Evolutionary conservation across 495 filamentous ascomycete genomes (phyloP).

Genomic region (Trichoderma virens): DNA sequence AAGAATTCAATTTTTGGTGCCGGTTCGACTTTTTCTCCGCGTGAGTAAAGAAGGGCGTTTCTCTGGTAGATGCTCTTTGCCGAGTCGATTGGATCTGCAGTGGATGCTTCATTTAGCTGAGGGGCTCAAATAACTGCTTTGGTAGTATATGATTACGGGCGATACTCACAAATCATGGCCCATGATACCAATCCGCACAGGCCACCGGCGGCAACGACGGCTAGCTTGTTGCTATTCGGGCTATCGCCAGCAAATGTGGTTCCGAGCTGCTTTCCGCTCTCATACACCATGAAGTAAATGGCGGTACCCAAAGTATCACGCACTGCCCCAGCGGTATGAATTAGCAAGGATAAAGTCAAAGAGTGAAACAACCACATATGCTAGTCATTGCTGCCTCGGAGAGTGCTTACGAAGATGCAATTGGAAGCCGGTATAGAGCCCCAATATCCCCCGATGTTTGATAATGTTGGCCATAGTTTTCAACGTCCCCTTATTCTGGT

Average conservation of each 20-base stretch:
- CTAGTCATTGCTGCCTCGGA: constrained; percentile 3
- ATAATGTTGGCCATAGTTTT: constrained; percentile 74
- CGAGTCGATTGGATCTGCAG: constrained; percentile 65
- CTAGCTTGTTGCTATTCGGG: constrained; percentile 61
- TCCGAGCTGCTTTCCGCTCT: constrained; percentile 78
- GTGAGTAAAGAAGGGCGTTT: constrained; percentile 61
- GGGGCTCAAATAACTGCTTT: background rate
- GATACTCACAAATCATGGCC: constrained; percentile 58
- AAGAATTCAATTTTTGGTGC: constrained; percentile 66
- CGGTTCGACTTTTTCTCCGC: constrained; percentile 47
- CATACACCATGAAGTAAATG: constrained; percentile 88
- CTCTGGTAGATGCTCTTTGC: constrained; percentile 79
- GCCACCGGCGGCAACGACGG: constrained; percentile 66
- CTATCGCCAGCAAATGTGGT: constrained; percentile 60
- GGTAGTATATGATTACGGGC: background rate
- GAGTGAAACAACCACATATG: background rate
- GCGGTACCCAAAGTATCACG: constrained; percentile 84
- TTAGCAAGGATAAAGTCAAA: background rate
- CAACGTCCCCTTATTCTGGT: constrained; percentile 72
- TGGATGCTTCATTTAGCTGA: constrained; percentile 9
- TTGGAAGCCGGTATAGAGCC: constrained; percentile 80
- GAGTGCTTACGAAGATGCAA: constrained; percentile 63
- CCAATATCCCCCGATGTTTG: constrained; percentile 64
- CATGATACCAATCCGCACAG: constrained; percentile 75
- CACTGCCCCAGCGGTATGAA: constrained; percentile 31